A percentile compares a stretch with the other conserved stretches of the same genome.
phyloP scores from a whole-genome alignment of 2,329 filamentous ascomycete species.

The Pseudocercospora cruenta region DNA sequence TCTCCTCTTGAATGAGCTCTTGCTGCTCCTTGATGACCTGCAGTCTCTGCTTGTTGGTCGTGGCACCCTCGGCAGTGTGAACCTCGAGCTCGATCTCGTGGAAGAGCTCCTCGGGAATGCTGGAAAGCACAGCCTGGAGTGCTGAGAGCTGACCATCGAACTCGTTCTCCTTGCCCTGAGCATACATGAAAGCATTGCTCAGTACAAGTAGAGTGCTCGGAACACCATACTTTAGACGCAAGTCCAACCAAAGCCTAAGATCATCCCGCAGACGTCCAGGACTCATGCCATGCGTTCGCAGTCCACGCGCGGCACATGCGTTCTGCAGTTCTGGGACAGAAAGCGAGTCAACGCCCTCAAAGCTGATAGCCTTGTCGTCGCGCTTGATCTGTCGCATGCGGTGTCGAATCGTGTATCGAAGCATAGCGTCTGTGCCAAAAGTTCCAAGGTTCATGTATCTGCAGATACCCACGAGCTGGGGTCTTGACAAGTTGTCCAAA shows the following conservation, averaged over 20 bases:
- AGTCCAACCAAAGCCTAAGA: conserved; percentile 89
- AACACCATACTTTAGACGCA: conserved; percentile 91
- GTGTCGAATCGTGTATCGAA: conserved; percentile 94
- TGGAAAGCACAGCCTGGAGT: conserved; percentile 86
- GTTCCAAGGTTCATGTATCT: conserved; percentile 97
- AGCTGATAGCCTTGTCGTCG: conserved; percentile 91
- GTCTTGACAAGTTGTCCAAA: conserved; percentile 92
- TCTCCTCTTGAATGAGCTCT: conserved; percentile 96
- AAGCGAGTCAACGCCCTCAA: conserved; percentile 88
- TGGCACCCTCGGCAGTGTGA: conserved; percentile 92
- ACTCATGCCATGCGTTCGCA: conserved; percentile 89
- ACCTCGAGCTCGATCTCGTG: conserved; percentile 99
- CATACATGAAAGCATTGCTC: conserved; percentile 97
- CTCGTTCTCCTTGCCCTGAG: conserved; percentile 79
- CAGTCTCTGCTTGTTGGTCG: conserved; percentile 97
- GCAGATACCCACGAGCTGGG: conserved; percentile 96
- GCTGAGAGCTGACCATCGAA: conserved; percentile 90
- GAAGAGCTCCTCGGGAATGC: conserved; percentile 97
- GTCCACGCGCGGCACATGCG: conserved; percentile 87
- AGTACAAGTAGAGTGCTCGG: conserved; percentile 93
- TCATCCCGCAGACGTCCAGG: conserved; percentile 87
- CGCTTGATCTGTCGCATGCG: conserved; percentile 99
- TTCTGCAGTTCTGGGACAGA: conserved; percentile 93
- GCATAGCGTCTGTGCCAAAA: conserved; percentile 96
- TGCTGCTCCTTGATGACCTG: conserved; percentile 98